phyloP scores from a whole-genome alignment of 106 monocot genomes.

The Phalaenopsis aphrodite region DNA sequence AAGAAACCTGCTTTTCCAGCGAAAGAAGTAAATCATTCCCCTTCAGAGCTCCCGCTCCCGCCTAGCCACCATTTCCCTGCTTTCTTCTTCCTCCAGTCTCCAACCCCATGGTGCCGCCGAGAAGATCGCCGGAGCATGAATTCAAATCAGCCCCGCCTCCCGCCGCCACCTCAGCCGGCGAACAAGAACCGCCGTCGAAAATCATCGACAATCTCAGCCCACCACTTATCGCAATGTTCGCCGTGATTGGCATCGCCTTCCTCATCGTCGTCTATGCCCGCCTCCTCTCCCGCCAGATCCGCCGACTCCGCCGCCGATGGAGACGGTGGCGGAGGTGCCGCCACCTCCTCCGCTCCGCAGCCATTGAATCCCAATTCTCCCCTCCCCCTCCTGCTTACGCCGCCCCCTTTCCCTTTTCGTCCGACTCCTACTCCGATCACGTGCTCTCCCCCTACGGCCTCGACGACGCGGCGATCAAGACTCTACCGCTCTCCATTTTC shows the following conservation, averaged over 20 bases:
- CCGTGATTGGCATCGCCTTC: constrained; percentile 68
- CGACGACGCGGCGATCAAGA: constrained; percentile 66
- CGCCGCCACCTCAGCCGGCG: neutral
- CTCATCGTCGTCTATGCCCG: constrained; percentile 65
- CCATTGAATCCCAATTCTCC: constrained; percentile 6
- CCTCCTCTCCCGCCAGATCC: too few species aligned
- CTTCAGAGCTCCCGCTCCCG: too few species aligned
- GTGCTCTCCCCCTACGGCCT: constrained; percentile 64
- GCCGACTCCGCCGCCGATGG: constrained; percentile 18
- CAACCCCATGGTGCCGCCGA: too few species aligned
- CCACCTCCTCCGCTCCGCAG: constrained; percentile 17
- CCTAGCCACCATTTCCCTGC: too few species aligned
- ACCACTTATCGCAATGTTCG: constrained; percentile 79
- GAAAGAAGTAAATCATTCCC: too few species aligned
- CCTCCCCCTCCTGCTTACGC: constrained; percentile 10
- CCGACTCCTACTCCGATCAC: constrained; percentile 30
- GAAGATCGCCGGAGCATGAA: constrained; percentile 9
- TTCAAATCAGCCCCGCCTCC: constrained; percentile 23
- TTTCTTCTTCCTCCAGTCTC: too few species aligned
- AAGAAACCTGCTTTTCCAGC: too few species aligned
- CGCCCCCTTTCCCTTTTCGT: constrained; percentile 5
- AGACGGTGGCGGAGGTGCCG: constrained; percentile 25
- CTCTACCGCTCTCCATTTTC: constrained; percentile 60
- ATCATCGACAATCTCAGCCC: constrained; percentile 37
- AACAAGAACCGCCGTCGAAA: neutral